Percentiles rank a stretch among this genome's conserved stretches.
phyloP scores from a whole-genome alignment of 2,329 filamentous ascomycete genomes.

The Madurella fahalii region DNA sequence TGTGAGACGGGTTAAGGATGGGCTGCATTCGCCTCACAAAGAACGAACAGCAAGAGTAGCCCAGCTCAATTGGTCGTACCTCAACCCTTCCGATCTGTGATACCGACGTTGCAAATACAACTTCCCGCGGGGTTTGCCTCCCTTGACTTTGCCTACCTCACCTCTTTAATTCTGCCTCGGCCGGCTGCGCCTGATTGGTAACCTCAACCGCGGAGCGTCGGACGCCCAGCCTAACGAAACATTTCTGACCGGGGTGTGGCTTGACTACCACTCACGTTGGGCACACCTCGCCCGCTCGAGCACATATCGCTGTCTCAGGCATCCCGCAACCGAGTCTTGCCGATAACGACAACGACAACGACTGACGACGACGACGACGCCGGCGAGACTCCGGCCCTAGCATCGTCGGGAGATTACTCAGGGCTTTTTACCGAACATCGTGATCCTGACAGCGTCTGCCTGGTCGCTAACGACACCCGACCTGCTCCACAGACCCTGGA shows the following conservation, averaged over 20 bases:
- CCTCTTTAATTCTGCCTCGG: not conserved
- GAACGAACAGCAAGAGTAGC: too few species aligned
- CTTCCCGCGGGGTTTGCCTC: too few species aligned
- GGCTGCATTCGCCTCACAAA: too few species aligned
- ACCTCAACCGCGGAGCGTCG: not conserved
- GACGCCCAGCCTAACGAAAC: not conserved
- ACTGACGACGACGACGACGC: not conserved
- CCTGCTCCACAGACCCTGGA: not conserved
- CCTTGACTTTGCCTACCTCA: not conserved
- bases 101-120: too few species aligned
- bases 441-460: too few species aligned
- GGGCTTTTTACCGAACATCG: not conserved
- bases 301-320: not conserved
- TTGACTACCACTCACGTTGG: constrained; percentile 8
- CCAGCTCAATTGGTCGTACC: too few species aligned
- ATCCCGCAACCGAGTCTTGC: not conserved
- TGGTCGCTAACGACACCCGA: too few species aligned
- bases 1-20: too few species aligned
- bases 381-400: not conserved
- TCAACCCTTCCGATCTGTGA: too few species aligned
- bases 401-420: not conserved
- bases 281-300: not conserved
- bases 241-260: constrained; percentile 5
- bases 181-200: not conserved
- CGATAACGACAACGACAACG: not conserved